Evolutionary conservation across 768 basidiomycete genomes (phyloP).

Genomic region (Rhodotorula babjevae): DNA sequence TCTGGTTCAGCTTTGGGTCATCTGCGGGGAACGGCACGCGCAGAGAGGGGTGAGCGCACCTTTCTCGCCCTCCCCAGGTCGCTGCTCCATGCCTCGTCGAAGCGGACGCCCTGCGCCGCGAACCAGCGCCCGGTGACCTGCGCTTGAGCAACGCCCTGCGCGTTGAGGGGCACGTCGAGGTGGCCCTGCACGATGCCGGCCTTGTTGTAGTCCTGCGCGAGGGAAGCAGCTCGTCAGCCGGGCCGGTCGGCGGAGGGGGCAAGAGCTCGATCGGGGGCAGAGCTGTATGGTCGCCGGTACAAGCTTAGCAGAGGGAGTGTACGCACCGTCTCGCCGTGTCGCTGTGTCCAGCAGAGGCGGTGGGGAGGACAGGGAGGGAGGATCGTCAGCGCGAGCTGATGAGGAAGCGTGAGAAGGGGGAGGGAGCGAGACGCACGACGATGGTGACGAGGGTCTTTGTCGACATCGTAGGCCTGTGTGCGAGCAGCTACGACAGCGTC

Average conservation of each 20-base stretch:
- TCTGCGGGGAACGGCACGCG: too few relatives aligned
- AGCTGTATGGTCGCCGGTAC: too few relatives aligned
- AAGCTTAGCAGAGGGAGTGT: too few relatives aligned
- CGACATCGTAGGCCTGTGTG: not conserved
- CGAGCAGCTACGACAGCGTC: too few relatives aligned
- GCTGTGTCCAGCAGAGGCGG: not conserved
- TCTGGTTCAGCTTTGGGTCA: not conserved
- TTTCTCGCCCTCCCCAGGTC: conserved; percentile 24
- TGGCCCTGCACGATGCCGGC: conserved; percentile 46
- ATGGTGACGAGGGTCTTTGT: not conserved
- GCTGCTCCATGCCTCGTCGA: conserved; percentile 22
- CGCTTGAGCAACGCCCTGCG: conserved; percentile 43
- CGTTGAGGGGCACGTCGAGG: conserved; percentile 45
- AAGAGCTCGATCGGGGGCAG: too few relatives aligned
- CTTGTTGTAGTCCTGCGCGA: conserved; percentile 20
- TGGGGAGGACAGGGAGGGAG: not conserved
- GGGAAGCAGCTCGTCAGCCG: too few relatives aligned
- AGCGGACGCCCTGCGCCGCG: not conserved
- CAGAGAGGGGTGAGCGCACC: not conserved
- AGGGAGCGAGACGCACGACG: not conserved
- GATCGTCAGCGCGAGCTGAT: not conserved
- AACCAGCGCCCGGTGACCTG: conserved; percentile 29
- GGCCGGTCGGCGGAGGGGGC: too few relatives aligned
- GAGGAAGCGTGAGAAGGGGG: not conserved
- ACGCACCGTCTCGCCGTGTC: conserved; percentile 3